phyloP scores from a whole-genome alignment of 164 flowering plant genomes.

The Nymphaea colorata region DNA sequence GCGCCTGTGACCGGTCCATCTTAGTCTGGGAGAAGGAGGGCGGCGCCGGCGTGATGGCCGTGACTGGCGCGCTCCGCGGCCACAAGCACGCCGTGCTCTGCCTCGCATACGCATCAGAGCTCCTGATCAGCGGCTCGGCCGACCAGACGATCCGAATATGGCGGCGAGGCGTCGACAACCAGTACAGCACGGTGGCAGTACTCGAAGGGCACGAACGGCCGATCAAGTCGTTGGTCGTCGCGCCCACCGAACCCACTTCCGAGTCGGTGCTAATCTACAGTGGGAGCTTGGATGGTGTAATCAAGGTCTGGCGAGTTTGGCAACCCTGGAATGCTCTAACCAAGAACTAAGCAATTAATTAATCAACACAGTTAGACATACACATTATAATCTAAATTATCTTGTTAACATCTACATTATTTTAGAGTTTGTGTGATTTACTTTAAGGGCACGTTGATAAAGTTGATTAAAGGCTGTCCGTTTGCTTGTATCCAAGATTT shows the following conservation, averaged over 20 bases:
- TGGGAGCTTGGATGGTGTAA: conserved; percentile 73
- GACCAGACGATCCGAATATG: conserved; percentile 71
- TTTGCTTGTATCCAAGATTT: too few relatives aligned
- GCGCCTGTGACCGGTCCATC: conserved; percentile 65
- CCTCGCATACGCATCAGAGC: conserved; percentile 12
- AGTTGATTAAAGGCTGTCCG: too few relatives aligned
- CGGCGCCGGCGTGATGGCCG: conserved; percentile 23
- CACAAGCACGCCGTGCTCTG: conserved; percentile 66
- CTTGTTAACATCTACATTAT: not conserved
- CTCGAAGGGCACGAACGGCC: conserved; percentile 79
- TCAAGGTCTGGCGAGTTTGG: conserved; percentile 58
- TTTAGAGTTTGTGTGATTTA: too few relatives aligned
- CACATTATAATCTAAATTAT: too few relatives aligned
- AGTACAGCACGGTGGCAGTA: conserved; percentile 49
- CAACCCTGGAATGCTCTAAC: conserved; percentile 6
- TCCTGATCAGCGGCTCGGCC: conserved; percentile 73
- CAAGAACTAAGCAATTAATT: not conserved
- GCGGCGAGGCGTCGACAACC: conserved; percentile 29
- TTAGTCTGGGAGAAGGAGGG: conserved; percentile 52
- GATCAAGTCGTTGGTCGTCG: conserved; percentile 63
- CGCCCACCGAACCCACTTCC: not conserved
- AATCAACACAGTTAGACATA: not conserved
- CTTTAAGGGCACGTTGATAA: too few relatives aligned
- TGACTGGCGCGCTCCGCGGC: conserved; percentile 54
- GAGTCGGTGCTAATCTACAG: conserved; percentile 39